Percentiles rank a stretch among this genome's conserved stretches.
These are phyloP conservation scores for Haplographium delicatum DNA, from an alignment of 495 filamentous ascomycete genomes.

Conservation along the genomic window DNA sequence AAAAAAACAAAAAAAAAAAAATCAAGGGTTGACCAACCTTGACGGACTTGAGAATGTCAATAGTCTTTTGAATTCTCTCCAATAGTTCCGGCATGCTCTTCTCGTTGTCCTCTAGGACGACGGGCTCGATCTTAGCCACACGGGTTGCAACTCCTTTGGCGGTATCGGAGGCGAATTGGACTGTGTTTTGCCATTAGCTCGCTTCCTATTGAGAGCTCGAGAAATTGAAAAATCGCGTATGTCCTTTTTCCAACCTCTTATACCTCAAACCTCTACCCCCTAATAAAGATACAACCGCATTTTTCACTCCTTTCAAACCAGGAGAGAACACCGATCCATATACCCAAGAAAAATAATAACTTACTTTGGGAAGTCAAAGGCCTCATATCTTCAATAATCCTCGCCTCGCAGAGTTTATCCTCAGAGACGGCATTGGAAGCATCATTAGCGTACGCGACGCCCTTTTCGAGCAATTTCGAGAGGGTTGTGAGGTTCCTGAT, in stretches of 20 bases:
- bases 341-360: not conserved
- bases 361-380: conserved; percentile 35
- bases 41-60: conserved; percentile 31
- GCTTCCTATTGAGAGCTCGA: not conserved
- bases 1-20: not conserved
- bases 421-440: not conserved
- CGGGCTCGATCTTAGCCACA: conserved; percentile 24
- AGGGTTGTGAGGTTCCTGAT: conserved; percentile 21
- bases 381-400: conserved; percentile 36
- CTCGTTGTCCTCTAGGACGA: conserved; percentile 29
- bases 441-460: not conserved
- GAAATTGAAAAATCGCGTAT: not conserved
- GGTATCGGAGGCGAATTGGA: conserved; percentile 30
- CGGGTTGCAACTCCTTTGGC: conserved; percentile 30
- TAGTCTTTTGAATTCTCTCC: conserved; percentile 33
- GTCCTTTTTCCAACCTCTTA: not conserved
- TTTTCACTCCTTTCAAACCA: not conserved
- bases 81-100: conserved; percentile 35
- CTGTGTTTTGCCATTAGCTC: not conserved
- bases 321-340: not conserved
- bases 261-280: not conserved
- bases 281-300: not conserved
- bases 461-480: conserved; percentile 17
- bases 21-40: conserved; percentile 11
- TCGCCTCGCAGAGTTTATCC: conserved; percentile 3